Evolutionary conservation across 208 protist genomes (phyloP).

Genomic region (Leishmania tarentolae): DNA sequence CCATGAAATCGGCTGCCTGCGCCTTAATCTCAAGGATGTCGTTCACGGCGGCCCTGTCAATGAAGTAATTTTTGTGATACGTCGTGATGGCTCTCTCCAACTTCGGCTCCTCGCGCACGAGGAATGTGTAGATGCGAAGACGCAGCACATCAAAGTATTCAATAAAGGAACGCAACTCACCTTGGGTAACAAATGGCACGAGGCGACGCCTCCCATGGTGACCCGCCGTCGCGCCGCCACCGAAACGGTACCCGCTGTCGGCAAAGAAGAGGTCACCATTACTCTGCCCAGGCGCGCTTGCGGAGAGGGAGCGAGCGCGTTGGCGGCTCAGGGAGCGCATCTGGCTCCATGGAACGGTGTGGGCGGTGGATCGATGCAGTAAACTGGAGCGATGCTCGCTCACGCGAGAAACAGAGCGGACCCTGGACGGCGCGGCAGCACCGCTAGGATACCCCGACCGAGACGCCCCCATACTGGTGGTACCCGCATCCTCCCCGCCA

Average conservation of each 20-base stretch:
- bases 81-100: constrained; percentile 40
- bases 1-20: constrained; percentile 55
- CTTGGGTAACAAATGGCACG: constrained; percentile 11
- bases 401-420: constrained; percentile 21
- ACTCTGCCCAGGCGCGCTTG: constrained; percentile 5
- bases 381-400: constrained; percentile 26
- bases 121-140: constrained; percentile 70
- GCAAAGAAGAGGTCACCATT: not conserved
- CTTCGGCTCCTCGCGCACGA: constrained; percentile 53
- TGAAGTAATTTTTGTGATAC: constrained; percentile 52
- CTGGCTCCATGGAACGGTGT: constrained; percentile 48
- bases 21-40: constrained; percentile 52
- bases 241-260: not conserved
- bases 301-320: constrained; percentile 26
- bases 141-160: constrained; percentile 59
- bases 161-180: constrained; percentile 23
- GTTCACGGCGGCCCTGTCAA: constrained; percentile 40
- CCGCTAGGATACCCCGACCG: constrained; percentile 1
- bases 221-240: not conserved
- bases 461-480: not conserved
- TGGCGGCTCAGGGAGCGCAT: constrained; percentile 49
- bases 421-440: not conserved
- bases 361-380: constrained; percentile 31
- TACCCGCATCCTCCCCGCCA: not conserved
- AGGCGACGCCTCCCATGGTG: constrained; percentile 34